phyloP scores from a whole-genome alignment of 306 rosid genomes.

The Ammopiptanthus mongolicus region DNA sequence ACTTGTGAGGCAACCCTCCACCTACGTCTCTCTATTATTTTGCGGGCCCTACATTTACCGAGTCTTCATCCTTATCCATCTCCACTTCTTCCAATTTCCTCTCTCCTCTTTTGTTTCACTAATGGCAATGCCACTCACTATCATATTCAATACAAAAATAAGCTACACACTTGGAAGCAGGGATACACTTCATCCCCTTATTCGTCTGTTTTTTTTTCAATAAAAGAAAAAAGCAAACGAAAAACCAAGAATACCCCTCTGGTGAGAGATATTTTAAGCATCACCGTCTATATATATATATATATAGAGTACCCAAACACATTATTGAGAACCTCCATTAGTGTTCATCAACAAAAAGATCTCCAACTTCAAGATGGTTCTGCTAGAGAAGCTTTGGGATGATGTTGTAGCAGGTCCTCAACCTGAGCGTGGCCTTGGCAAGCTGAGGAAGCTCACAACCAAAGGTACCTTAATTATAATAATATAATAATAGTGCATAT shows the following conservation, averaged over 20 bases:
- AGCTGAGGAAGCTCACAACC: slow-evolving; percentile 51
- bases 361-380: slow-evolving; percentile 34
- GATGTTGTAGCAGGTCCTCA: slow-evolving; percentile 81
- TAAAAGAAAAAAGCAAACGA: background rate
- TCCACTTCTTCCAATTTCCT: background rate
- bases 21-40: slow-evolving; percentile 14
- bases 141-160: background rate
- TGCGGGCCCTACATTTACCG: slow-evolving; percentile 30
- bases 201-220: background rate
- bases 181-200: background rate
- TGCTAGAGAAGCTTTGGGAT: slow-evolving; percentile 92
- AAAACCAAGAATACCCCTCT: background rate
- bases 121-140: slow-evolving; percentile 8
- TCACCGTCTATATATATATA: slow-evolving; percentile 21
- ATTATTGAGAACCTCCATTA: background rate
- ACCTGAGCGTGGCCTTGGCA: slow-evolving; percentile 80
- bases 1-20: slow-evolving; percentile 12
- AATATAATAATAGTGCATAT: background rate
- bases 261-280: slow-evolving; percentile 35
- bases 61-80: slow-evolving; percentile 56
- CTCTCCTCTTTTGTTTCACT: background rate
- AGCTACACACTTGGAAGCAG: slow-evolving; percentile 25
- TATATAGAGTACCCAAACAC: no score
- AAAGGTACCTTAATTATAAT: slow-evolving; percentile 23
- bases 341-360: background rate